Evolutionary conservation across 2,329 filamentous ascomycete species (phyloP), one percentile per base, ranked within the genome.

Genomic region (Sporothrix brunneoviolacea): DNA sequence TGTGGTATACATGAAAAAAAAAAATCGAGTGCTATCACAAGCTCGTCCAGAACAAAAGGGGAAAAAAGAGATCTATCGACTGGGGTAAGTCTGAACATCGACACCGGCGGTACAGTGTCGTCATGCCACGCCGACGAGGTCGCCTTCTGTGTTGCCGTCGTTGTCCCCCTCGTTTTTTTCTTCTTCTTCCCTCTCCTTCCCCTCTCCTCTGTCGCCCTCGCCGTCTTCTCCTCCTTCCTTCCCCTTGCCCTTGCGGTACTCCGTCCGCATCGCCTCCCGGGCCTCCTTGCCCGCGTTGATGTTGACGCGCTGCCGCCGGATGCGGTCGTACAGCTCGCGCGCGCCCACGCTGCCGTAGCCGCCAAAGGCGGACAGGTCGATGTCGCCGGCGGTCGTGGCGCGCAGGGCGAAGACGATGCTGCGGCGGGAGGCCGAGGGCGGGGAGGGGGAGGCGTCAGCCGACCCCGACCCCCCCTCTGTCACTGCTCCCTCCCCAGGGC

Each of bases 331-430:
- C 21, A 60, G 47, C 24, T 38, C 48, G 21, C 32, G 30, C 4
- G 48, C 53, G 10, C 24, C 15, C 24, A 59, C 48, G n/a, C 27
- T 37, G 21, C 45, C 57, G 1, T 32, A 9, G 30, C 48, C 38
- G 10, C 58, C 58, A 15, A 60, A 47, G 5, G 48, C 15, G 1
- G 16, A 19, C 4, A 59, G 47, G 19, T 55, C 52, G 7, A 60
- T 55, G n/a, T 33, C 45, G 21, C 53, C 51, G 10, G 15, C 37
- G 12, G 46, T 51, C 4, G 58, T 56, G 13, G 57, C 44, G 10
- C 58, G 55, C 39, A 60, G 47, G 9, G 58, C 58, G 40, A 60
- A 59, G 15, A 60, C 58, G 30, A 59, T 58, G 51, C 58, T 60
- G 13, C 54, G 50, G n/a, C 58, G 55, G 18, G n/a, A n/a, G n/a